Base-by-base conservation (phyloP, 2,329 filamentous ascomycete species). In the Triangularia verruculosa region DNA sequence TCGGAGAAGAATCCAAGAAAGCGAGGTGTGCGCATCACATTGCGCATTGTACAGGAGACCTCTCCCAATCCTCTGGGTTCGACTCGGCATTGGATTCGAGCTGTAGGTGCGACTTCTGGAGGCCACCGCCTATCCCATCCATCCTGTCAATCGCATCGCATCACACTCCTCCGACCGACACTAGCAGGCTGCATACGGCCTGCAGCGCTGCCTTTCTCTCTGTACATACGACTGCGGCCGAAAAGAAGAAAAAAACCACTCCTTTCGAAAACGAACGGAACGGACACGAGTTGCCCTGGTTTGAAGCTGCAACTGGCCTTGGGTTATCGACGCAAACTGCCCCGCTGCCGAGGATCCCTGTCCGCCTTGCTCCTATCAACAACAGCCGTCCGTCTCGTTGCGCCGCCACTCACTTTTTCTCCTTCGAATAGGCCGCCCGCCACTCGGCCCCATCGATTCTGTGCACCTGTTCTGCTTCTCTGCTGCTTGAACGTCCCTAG, bases 361-460 rank as follows among this genome's bases (percentile, higher is more conserved):
- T 39, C 34, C 28, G 22, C 57, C 57, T 59, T 69, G 67, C 68
- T 66, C 66, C 67, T 67, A 59, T 70, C 68, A 64, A 70, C 69
- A 67, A 60, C 54, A 22, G 59, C 59, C 61, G 34, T 30, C 22
- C 52, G 52, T 65, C 51, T 64, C 39, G 12, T 43, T 69, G 65
- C 66, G 66, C 67, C 66, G 62, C 69, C 65, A 68, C 66, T 63
- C 64, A 57, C 59, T 64, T 69, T 69, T 69, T 66, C 25, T 54
- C 51, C 51, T 65, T 65, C 65, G 61, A 65, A n/a, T 66, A 67
- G 64, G 65, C 64, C 65, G 62, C 60, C 58, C 56, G 51, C 54
- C 39, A 54, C 60, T 61, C 47, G 59, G 30, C 53, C 61, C 61
- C 63, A 65, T 70, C 69, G 66, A 69, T 70, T 68, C 66, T 66